phyloP scores from a whole-genome alignment of 306 rosid species.

The Sicyos baderoa region DNA sequence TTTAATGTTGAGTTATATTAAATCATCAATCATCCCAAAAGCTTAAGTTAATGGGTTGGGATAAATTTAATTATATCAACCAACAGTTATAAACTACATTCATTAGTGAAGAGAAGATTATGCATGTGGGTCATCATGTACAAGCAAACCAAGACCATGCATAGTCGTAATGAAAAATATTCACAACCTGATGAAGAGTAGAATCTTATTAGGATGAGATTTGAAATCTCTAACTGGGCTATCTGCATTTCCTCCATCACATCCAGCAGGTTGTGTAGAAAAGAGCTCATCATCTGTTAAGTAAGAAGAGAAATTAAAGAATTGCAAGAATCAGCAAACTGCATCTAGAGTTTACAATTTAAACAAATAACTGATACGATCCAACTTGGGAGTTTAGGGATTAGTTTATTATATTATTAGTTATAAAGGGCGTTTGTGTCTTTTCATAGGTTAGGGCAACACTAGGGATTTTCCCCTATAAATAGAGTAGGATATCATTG shows the following conservation, averaged over 20 bases:
- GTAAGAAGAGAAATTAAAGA: neutral
- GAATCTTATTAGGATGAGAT: conserved; percentile 56
- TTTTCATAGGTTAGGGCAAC: no score
- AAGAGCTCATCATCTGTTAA: conserved; percentile 52
- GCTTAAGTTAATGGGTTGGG: no score
- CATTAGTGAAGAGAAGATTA: neutral
- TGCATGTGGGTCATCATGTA: neutral
- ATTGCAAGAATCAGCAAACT: neutral
- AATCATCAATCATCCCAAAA: no score
- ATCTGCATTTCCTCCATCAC: conserved; percentile 65
- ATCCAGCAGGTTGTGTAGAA: conserved; percentile 61
- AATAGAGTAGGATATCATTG: no score
- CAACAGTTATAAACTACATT: neutral
- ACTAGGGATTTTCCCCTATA: no score
- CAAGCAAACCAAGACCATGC: neutral
- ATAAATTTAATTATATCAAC: no score
- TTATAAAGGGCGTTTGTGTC: no score
- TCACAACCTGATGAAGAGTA: conserved; percentile 49
- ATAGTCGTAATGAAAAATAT: neutral
- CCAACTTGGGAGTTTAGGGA: no score
- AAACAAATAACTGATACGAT: no score
- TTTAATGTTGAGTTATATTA: no score
- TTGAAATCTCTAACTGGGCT: conserved; percentile 53
- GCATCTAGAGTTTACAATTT: neutral
- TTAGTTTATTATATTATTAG: no score